Evolutionary conservation across 768 basidiomycete genomes (phyloP), one percentile per base, ranked within the genome.

Genomic region (Ramaria sp.): DNA sequence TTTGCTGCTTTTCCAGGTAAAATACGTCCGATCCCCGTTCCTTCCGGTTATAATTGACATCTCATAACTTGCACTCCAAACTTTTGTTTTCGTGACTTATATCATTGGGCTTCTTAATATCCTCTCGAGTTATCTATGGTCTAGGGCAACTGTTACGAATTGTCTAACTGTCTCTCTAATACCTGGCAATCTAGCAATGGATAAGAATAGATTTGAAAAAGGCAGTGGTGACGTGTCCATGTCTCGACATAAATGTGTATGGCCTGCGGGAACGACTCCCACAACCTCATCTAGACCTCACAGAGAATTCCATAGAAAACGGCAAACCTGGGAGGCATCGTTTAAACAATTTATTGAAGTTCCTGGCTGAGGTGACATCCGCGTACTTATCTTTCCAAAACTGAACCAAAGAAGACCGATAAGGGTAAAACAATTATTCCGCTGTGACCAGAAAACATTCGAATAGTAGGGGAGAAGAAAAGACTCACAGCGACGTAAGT

Each of bases 221-320:
- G n/a, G n/a, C n/a, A n/a, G n/a, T n/a, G n/a, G n/a, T n/a, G n/a
- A n/a, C n/a, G n/a, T n/a, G n/a, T n/a, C n/a, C n/a, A n/a, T n/a
- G n/a, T n/a, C n/a, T n/a, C n/a, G 30, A 77, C 73, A 59, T 82
- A 83, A 34, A 73, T 80, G 67, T 83, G 82, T 16, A n/a, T 78
- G 70, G 61, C 82, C 81, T 8, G 69, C 72, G 1, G 67, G 65
- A 1, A 70, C 69, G 36, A 79, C 69, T 20, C 66, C 66, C 7
- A 78, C 76, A 24, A 72, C 70, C 56, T 73, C 76, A 62, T 81
- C 78, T 34, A 77, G n/a, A n/a, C 71, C 49, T 82, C 79, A 20
- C 62, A 62, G 43, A 81, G 61, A 20, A 76, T 51, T 5, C 62
- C 57, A 1, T 61, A 63, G 52, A 82, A 64, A 4, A 78, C 69